Evolutionary conservation across 139 green algal species (phyloP).

Genomic region (Dunaliella sp.): DNA sequence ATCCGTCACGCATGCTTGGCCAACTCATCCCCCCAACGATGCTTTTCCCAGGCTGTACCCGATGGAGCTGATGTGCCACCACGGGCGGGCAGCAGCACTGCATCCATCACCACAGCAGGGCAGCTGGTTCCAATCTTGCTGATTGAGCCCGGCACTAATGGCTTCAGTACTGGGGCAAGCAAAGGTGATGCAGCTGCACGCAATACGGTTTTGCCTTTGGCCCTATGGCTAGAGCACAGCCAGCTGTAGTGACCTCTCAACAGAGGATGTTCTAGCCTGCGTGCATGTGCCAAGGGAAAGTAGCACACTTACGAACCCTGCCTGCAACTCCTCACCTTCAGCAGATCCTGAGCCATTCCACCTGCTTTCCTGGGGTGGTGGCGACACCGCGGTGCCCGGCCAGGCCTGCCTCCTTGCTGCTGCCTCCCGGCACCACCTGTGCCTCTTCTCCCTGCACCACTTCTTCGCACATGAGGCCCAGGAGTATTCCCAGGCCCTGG

Average conservation of each 20-base stretch:
- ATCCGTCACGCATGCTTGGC: no score
- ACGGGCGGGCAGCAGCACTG: not conserved
- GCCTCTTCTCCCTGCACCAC: conserved; percentile 31
- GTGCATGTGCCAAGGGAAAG: no score
- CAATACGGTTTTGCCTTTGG: no score
- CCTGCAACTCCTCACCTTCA: not conserved
- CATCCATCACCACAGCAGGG: conserved; percentile 4
- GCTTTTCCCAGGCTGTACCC: not conserved
- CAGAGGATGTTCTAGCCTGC: no score
- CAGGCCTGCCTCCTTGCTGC: conserved; percentile 30
- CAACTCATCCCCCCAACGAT: not conserved
- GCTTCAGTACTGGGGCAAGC: no score
- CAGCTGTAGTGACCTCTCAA: no score
- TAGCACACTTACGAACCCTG: conserved; percentile 5
- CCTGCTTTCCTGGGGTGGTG: conserved; percentile 39
- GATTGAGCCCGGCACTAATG: no score
- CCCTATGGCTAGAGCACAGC: no score
- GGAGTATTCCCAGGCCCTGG: not conserved
- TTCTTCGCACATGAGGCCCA: conserved; percentile 23
- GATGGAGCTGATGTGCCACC: not conserved
- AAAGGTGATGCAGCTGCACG: no score
- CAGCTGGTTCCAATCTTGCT: conserved; percentile 30
- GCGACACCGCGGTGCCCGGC: conserved; percentile 1
- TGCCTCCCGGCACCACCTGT: conserved; percentile 25
- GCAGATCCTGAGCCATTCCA: conserved; percentile 4